Conservation (phyloP, 73 alveolate genomes). For the Tetrahymena elliotti region DNA sequence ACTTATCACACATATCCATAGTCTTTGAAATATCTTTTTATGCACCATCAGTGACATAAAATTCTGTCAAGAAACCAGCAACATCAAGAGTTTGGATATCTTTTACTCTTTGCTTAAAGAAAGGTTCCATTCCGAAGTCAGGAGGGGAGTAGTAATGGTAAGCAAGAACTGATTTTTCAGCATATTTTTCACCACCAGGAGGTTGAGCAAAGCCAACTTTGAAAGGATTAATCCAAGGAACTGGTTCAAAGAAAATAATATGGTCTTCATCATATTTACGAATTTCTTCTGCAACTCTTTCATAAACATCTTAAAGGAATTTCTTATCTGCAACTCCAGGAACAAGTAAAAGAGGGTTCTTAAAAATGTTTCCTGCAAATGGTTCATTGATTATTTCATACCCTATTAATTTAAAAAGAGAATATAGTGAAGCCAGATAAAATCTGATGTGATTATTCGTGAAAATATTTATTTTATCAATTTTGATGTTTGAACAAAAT, state of each 20-base stretch:
- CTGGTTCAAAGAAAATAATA: conserved; percentile 28
- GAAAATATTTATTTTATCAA: too few relatives aligned
- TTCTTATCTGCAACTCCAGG: conserved; percentile 20
- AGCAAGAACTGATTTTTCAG: not conserved
- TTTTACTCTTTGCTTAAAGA: conserved; percentile 9
- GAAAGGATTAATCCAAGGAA: conserved; percentile 9
- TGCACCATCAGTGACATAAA: conserved; percentile 21
- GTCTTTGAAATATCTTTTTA: conserved; percentile 5
- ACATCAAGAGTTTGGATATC: not conserved
- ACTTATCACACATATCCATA: conserved; percentile 12
- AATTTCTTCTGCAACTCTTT: conserved; percentile 3
- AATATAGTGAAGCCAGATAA: not conserved
- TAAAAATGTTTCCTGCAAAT: conserved; percentile 1
- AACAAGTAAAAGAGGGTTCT: not conserved
- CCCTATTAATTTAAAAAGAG: not conserved
- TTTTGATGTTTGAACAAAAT: too few relatives aligned
- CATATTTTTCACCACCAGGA: conserved; percentile 16
- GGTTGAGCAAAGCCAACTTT: conserved; percentile 25
- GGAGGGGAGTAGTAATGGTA: conserved; percentile 25
- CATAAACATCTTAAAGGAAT: not conserved
- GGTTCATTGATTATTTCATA: conserved; percentile 34
- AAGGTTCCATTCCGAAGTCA: not conserved
- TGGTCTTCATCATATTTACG: conserved; percentile 21
- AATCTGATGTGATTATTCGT: not conserved
- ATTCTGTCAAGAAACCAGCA: conserved; percentile 19